phyloP scores from a whole-genome alignment of 805 yeast genomes.

The Lipomyces sp. region DNA sequence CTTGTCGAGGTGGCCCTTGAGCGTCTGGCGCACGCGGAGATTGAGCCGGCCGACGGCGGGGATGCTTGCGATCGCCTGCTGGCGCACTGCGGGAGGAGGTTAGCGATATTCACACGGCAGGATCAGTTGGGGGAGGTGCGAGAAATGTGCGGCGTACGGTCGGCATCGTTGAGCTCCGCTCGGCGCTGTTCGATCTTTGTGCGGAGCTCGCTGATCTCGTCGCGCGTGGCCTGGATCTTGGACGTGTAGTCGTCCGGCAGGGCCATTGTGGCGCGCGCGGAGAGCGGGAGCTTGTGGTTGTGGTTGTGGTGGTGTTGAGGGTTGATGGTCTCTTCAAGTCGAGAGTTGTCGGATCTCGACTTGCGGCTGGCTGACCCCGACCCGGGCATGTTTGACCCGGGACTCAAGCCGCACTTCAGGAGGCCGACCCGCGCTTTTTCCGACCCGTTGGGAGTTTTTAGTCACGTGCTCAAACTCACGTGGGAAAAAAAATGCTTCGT shows the following conservation, averaged over 20 bases:
- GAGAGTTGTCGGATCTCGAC: too few relatives aligned
- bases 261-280: slow-evolving; percentile 11
- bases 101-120: neutral
- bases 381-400: too few relatives aligned
- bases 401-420: too few relatives aligned
- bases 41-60: slow-evolving; percentile 16
- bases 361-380: too few relatives aligned
- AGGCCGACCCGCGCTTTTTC: too few relatives aligned
- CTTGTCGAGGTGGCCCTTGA: slow-evolving; percentile 68
- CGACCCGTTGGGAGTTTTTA: too few relatives aligned
- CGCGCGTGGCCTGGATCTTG: slow-evolving; percentile 24
- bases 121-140: neutral
- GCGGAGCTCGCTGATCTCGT: slow-evolving; percentile 18
- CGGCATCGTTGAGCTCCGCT: slow-evolving; percentile 22
- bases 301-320: neutral
- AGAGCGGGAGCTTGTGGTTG: neutral
- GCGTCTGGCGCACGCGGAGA: slow-evolving; percentile 24
- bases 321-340: too few relatives aligned
- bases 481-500: too few relatives aligned
- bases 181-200: slow-evolving; percentile 25
- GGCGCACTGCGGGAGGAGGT: slow-evolving; percentile 11
- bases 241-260: slow-evolving; percentile 14
- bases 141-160: slow-evolving; percentile 21
- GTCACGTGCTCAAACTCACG: too few relatives aligned
- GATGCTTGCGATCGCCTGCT: slow-evolving; percentile 17